phyloP scores from a whole-genome alignment of 805 yeast genomes.

The Candida michaelii region DNA sequence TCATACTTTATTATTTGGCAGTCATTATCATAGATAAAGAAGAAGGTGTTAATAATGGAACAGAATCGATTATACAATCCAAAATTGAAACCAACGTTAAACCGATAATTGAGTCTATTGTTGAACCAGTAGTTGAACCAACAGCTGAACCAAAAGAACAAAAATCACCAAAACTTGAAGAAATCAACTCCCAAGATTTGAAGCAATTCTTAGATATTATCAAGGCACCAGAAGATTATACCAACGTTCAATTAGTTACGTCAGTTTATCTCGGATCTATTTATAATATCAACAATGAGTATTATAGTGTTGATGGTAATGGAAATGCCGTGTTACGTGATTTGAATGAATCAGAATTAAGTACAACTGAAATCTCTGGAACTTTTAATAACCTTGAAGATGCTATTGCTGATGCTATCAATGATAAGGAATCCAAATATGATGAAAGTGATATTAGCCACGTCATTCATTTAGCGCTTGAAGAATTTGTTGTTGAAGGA shows the following conservation, averaged over 20 bases:
- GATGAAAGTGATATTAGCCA: not conserved
- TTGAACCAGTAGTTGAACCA: not conserved
- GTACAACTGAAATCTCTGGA: not conserved
- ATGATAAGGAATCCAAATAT: not conserved
- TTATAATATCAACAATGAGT: not conserved
- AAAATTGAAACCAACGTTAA: too few relatives aligned
- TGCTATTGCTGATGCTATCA: not conserved
- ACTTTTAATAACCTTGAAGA: not conserved
- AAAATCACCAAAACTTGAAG: not conserved
- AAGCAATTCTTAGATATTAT: not conserved
- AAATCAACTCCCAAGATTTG: not conserved
- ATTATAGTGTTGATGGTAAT: not conserved
- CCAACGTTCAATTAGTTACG: slow-evolving; percentile 1
- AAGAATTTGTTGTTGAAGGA: not conserved
- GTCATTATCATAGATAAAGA: not conserved
- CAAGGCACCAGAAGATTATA: slow-evolving; percentile 3
- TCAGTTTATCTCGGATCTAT: slow-evolving; percentile 2
- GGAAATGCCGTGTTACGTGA: slow-evolving; percentile 1
- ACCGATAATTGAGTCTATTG: not conserved
- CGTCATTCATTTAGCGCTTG: not conserved
- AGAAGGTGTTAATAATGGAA: not conserved
- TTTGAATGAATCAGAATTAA: not conserved
- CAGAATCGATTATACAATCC: too few relatives aligned
- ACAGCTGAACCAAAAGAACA: not conserved
- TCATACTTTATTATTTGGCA: not conserved